Evolutionary conservation across 371 early-diverging fungal genomes (phyloP), one percentile per base, ranked within the genome.

Genomic region (Mortierella sp.): DNA sequence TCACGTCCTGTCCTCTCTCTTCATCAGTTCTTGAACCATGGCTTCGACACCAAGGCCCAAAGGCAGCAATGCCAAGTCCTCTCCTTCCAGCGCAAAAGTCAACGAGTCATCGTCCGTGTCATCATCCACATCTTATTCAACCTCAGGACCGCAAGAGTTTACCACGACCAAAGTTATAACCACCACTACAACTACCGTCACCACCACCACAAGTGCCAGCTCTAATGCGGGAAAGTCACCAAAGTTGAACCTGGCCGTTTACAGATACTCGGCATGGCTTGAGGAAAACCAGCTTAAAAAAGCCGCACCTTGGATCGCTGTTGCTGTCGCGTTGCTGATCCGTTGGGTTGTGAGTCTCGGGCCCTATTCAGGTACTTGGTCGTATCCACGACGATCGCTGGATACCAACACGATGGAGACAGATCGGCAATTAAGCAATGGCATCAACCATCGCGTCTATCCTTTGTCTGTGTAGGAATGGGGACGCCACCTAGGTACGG

Each of bases 401-500:
- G n/a, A n/a, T n/a, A n/a, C n/a, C n/a, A n/a, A n/a, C n/a, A n/a
- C n/a, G n/a, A n/a, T n/a, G n/a, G n/a, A n/a, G n/a, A n/a, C n/a
- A n/a, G n/a, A n/a, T n/a, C n/a, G n/a, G n/a, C n/a, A 79, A 46
- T 38, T 49, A 14, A 28, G n/a, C 45, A 19, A 24, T 34, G 14
- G 21, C 38, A 24, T 47, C 23, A 38, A 6, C 28, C 34, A 18
- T 21, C 18, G 23, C 30, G 26, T 43, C 30, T 26, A 16, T 21
- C 1, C 31, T 46, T 48, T 51, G 31, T 42, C 7, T 50, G 12
- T 2, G 16, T 45, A 83, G 82, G 80, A 19, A 54, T 66, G 30
- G 64, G 62, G 10, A 82, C 78, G 13, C 90, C 93, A 4, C 98
- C 97, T 13, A 76, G 92, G 72, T 93, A 79, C 80, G 98, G 98